Conservation (phyloP, 495 filamentous ascomycete species). For the Penicillium steckii region DNA sequence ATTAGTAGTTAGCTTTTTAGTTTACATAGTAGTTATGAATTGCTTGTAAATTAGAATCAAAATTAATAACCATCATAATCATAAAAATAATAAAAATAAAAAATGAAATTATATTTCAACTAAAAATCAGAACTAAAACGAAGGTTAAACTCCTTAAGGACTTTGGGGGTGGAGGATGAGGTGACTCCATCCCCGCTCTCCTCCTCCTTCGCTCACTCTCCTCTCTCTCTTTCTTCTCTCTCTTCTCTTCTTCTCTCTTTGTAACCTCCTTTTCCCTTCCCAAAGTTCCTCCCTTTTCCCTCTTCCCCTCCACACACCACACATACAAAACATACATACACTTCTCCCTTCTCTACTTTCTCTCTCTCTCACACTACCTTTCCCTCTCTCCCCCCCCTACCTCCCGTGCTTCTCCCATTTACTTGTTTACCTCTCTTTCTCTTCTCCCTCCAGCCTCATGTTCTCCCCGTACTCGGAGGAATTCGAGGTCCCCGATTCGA, state of each 20-base stretch:
- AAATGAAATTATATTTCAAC: too few relatives aligned
- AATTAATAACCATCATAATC: too few relatives aligned
- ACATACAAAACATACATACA: too few relatives aligned
- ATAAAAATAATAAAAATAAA: too few relatives aligned
- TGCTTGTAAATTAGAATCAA: too few relatives aligned
- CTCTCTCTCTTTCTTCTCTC: conserved; percentile 6
- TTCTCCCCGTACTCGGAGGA: conserved; percentile 35
- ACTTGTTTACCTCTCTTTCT: conserved; percentile 4
- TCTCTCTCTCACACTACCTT: conserved; percentile 15
- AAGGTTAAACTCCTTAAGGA: not conserved
- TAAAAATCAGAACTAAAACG: not conserved
- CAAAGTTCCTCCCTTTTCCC: too few relatives aligned
- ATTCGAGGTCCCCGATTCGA: conserved; percentile 34
- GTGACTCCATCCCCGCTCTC: conserved; percentile 33
- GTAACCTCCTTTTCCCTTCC: conserved; percentile 3
- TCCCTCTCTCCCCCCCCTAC: conserved; percentile 1
- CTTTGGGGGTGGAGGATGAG: conserved; percentile 21
- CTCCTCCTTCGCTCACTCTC: conserved; percentile 9
- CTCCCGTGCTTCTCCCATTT: conserved; percentile 8
- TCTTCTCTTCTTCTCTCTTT: too few relatives aligned
- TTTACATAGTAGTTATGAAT: too few relatives aligned
- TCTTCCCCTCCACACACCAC: conserved; percentile 9
- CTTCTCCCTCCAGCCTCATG: conserved; percentile 25
- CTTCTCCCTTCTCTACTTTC: conserved; percentile 12
- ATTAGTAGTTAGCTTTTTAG: not conserved